These are phyloP conservation scores for Gastrolobium villosum DNA, from an alignment of 306 rosid species.

Conservation along the genomic window DNA sequence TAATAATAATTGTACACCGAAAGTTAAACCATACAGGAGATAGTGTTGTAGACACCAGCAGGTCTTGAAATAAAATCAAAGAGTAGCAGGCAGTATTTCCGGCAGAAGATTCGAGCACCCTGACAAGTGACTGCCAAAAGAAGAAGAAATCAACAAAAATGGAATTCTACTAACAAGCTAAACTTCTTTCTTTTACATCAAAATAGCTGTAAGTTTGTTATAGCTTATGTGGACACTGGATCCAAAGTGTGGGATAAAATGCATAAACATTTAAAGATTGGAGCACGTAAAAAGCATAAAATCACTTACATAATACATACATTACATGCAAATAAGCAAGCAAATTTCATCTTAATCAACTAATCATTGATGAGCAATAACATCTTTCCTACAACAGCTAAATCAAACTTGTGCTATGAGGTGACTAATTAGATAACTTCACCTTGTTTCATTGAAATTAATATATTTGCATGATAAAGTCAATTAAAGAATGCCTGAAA, in stretches of 20 bases:
- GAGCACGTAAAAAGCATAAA: slow-evolving; percentile 10
- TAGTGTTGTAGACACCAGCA: slow-evolving; percentile 94
- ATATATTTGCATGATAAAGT: neutral
- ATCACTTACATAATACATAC: neutral
- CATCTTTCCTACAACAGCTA: neutral
- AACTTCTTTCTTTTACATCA: neutral
- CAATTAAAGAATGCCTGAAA: neutral
- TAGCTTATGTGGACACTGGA: slow-evolving; percentile 21
- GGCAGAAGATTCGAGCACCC: slow-evolving; percentile 79
- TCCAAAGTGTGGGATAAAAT: neutral
- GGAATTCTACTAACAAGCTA: slow-evolving; percentile 31
- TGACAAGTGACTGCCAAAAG: slow-evolving; percentile 88
- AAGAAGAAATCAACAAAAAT: slow-evolving; percentile 44
- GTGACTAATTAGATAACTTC: slow-evolving; percentile 7
- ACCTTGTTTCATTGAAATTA: slow-evolving; percentile 14
- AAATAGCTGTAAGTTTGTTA: neutral
- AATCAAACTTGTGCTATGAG: neutral
- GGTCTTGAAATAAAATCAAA: slow-evolving; percentile 88
- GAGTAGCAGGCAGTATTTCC: slow-evolving; percentile 87
- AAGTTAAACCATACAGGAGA: slow-evolving; percentile 84
- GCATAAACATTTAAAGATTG: neutral
- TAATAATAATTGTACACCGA: slow-evolving; percentile 41
- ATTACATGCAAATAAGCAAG: slow-evolving; percentile 4
- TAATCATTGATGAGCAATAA: neutral
- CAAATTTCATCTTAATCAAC: slow-evolving; percentile 2